Conservation (phyloP, 2,329 filamentous ascomycete genomes). For the Orbilia brochopaga region DNA sequence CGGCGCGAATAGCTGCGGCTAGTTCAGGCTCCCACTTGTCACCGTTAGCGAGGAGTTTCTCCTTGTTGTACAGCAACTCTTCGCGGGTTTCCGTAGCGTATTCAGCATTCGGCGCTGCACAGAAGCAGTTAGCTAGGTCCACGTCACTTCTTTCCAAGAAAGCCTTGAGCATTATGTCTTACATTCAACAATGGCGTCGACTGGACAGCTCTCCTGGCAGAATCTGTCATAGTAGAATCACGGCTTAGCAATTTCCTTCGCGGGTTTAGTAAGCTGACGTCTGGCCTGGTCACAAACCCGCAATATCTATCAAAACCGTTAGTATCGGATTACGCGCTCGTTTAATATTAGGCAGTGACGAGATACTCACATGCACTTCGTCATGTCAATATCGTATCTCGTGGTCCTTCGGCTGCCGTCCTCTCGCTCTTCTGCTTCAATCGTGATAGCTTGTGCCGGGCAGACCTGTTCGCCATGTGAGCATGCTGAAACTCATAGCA, state of each 20-base stretch:
- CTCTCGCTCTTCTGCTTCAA: slow-evolving; percentile 96
- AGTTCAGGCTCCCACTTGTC: slow-evolving; percentile 98
- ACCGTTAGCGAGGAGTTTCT: slow-evolving; percentile 86
- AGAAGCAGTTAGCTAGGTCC: neutral
- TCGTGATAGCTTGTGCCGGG: slow-evolving; percentile 97
- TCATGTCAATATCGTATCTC: slow-evolving; percentile 99
- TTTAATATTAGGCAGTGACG: neutral
- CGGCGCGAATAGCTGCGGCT: slow-evolving; percentile 86
- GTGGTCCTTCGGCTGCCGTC: slow-evolving; percentile 95
- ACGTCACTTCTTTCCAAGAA: too few relatives aligned
- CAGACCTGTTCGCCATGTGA: slow-evolving; percentile 68
- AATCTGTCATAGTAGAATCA: slow-evolving; percentile 57
- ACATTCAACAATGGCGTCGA: slow-evolving; percentile 88
- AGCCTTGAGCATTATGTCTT: too few relatives aligned
- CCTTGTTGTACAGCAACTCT: slow-evolving; percentile 97
- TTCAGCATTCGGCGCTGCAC: slow-evolving; percentile 70
- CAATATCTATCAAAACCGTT: slow-evolving; percentile 34
- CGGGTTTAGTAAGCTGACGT: neutral
- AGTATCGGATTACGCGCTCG: neutral
- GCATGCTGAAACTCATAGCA: slow-evolving; percentile 3
- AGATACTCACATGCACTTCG: slow-evolving; percentile 78
- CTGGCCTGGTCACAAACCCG: slow-evolving; percentile 10
- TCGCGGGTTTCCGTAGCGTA: slow-evolving; percentile 82
- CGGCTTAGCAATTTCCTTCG: neutral
- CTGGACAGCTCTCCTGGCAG: slow-evolving; percentile 98